Conservation (phyloP, 192 early-diverging fungal species). For the Phycomyces nitens region DNA sequence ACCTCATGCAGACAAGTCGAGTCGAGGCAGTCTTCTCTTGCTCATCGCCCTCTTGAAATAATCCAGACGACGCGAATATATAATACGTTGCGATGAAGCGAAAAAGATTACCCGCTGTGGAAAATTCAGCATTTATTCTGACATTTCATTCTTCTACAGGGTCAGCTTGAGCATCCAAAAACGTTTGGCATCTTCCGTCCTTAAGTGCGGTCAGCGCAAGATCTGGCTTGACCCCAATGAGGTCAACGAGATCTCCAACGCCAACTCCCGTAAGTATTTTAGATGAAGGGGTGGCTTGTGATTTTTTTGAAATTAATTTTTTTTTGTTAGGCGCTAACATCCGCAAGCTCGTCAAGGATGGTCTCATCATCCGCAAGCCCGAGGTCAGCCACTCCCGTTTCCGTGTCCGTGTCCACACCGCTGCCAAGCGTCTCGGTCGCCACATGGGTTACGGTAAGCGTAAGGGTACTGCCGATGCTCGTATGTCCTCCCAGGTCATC, state of each 20-base stretch:
- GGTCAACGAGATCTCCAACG: slow-evolving; percentile 89
- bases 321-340: slow-evolving; percentile 77
- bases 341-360: slow-evolving; percentile 96
- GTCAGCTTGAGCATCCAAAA: slow-evolving; percentile 85
- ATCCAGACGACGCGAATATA: no score
- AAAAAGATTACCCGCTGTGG: no score
- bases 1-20: no score
- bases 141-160: slow-evolving; percentile 38
- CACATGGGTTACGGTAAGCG: slow-evolving; percentile 93
- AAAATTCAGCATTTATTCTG: no score
- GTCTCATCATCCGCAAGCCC: slow-evolving; percentile 95
- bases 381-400: slow-evolving; percentile 83
- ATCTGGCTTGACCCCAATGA: slow-evolving; percentile 99
- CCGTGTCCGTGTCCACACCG: slow-evolving; percentile 87
- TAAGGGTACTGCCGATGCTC: slow-evolving; percentile 94
- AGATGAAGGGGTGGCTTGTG: neutral
- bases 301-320: neutral
- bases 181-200: slow-evolving; percentile 93
- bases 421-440: slow-evolving; percentile 95
- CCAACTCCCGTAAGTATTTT: slow-evolving; percentile 90
- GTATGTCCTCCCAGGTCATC: slow-evolving; percentile 92
- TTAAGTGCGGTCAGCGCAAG: slow-evolving; percentile 97
- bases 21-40: no score
- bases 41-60: no score
- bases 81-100: no score